Conservation (phyloP, 1,284 basidiomycete genomes). For the Puccinia polysora region DNA sequence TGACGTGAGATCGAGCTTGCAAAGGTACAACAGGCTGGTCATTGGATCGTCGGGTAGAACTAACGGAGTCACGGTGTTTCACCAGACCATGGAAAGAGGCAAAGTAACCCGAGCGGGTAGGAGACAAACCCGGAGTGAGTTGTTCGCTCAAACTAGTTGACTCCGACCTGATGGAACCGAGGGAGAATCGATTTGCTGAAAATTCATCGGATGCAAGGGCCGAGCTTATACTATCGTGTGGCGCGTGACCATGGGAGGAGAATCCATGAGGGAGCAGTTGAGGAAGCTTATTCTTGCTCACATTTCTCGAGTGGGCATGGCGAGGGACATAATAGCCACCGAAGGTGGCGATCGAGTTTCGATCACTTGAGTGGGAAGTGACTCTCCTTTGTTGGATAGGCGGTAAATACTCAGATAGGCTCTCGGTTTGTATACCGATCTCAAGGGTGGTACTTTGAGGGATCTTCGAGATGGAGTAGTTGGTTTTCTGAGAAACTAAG, state of each 20-base stretch:
- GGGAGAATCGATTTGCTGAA: conserved; percentile 20
- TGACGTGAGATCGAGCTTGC: background rate
- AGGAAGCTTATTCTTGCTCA: conserved; percentile 47
- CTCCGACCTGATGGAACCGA: conserved; percentile 17
- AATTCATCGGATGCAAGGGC: conserved; percentile 25
- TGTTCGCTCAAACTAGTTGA: conserved; percentile 21
- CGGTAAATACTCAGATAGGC: background rate
- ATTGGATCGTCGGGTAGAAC: no score
- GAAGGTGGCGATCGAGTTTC: conserved; percentile 38
- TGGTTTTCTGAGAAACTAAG: background rate
- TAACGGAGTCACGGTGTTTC: no score
- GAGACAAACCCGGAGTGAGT: conserved; percentile 14
- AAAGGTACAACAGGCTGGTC: no score
- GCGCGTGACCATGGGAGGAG: conserved; percentile 47
- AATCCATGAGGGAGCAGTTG: conserved; percentile 55
- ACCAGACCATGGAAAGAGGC: no score
- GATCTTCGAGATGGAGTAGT: background rate
- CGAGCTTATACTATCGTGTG: background rate
- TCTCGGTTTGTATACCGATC: conserved; percentile 40
- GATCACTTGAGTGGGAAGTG: background rate
- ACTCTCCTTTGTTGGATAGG: background rate
- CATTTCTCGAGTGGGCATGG: background rate
- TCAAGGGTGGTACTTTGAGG: conserved; percentile 6
- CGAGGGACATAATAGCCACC: conserved; percentile 8
- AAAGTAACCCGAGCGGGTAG: no score